Evolutionary conservation across 805 yeast species (phyloP).

Genomic region (Pichia nakasei): DNA sequence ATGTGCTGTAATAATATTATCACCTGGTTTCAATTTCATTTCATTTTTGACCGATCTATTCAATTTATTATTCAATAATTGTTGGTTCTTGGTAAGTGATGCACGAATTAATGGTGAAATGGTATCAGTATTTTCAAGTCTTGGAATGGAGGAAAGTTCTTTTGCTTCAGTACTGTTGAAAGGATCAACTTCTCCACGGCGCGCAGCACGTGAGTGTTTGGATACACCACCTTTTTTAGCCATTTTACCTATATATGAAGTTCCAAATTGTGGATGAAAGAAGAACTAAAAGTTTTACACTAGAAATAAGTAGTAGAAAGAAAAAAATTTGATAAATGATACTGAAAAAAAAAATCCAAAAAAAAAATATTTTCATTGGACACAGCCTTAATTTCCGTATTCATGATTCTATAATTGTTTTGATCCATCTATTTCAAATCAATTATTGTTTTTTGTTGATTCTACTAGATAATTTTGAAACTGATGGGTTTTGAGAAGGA

Average conservation of each 20-base stretch:
- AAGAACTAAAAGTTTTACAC: no score
- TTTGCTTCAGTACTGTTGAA: conserved; percentile 30
- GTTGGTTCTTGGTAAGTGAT: conserved; percentile 51
- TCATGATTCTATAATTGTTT: no score
- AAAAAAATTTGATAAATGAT: conserved; percentile 1
- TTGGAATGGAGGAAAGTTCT: conserved; percentile 44
- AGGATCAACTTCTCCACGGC: conserved; percentile 48
- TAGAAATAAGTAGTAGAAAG: no score
- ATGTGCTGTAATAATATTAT: conserved; percentile 3
- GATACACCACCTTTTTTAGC: conserved; percentile 32
- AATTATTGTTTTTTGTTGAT: no score
- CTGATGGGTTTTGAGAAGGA: not conserved
- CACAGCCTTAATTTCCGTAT: conserved; percentile 1
- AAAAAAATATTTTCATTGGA: not conserved
- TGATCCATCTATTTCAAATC: no score
- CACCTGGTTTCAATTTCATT: conserved; percentile 7
- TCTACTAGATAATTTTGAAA: no score
- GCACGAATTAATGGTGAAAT: conserved; percentile 59
- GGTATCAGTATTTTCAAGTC: conserved; percentile 50
- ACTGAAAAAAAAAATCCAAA: not conserved
- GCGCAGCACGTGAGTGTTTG: conserved; percentile 69
- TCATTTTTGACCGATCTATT: conserved; percentile 16
- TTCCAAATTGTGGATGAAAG: no score
- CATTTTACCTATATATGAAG: not conserved
- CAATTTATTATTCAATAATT: conserved; percentile 47